Evolutionary conservation across 1,284 basidiomycete genomes (phyloP), one percentile per base, ranked within the genome.

Genomic region (Boletus mariae): DNA sequence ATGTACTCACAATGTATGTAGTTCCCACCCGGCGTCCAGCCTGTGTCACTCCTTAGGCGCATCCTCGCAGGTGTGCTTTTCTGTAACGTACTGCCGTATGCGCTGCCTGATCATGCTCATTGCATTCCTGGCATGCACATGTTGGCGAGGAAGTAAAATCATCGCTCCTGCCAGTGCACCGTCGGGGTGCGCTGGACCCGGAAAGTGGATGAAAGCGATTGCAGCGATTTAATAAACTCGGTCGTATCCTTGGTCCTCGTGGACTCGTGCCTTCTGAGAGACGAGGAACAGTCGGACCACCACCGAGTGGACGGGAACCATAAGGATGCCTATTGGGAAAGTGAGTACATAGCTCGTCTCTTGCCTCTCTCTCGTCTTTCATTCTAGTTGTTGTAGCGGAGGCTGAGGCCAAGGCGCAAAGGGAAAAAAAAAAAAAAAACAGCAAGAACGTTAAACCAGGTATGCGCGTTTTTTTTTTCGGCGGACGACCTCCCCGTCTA

Each of bases 251-350:
- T 26, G 97, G 96, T 66, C 95, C 94, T 41, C 86, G 92, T 56
- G 95, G 95, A 57, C 73, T 99, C 49, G 98, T 99, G 94, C 96
- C 96, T 12, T 92, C 90, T 8, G 89, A 89, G 57, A 88, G 95
- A 71, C 82, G 96, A 59, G 96, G 96, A 3, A 97, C 95, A 0
- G 96, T 98, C 8, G 92, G 91, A n/a, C n/a, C 11, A 87, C 86
- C 11, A 84, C 88, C 52, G 94, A 98, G 68, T 99, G 95, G 94
- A 90, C 80, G 29, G 95, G 95, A 13, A 87, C 87, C 28, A 17
- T 17, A 17, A 17, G 17, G 17, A 17, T 17, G 17, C 17, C 17
- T 17, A 17, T 17, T 17, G 17, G 17, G 17, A 17, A 17, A 17
- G 90, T 84, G 58, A 32, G 31, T 9, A 32, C 31, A 32, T 29